Conservation (phyloP, 2,329 filamentous ascomycete genomes). For the Epicoccum nigrum region DNA sequence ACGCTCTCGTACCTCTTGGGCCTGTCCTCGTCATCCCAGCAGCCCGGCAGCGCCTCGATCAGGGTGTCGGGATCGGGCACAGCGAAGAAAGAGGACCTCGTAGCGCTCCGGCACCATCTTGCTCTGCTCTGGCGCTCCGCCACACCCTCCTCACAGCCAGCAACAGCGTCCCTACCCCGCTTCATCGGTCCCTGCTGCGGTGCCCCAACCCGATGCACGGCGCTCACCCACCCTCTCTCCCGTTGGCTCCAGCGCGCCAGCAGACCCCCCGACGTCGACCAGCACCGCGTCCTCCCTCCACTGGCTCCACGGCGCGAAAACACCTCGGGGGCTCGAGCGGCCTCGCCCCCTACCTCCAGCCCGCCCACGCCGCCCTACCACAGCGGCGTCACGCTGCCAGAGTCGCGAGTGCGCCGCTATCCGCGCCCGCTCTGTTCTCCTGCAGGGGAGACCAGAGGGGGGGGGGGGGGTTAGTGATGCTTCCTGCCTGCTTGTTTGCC, state of each 20-base stretch:
- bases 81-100: background rate
- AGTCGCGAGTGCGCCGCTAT: constrained; percentile 14
- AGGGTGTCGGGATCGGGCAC: background rate
- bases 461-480: background rate
- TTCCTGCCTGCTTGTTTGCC: no score
- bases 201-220: background rate
- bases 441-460: background rate
- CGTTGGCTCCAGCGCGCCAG: constrained; percentile 17
- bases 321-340: constrained; percentile 6
- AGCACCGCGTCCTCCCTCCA: background rate
- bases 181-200: background rate
- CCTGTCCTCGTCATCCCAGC: background rate
- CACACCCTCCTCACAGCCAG: no score
- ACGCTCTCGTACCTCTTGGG: background rate
- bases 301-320: background rate
- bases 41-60: background rate
- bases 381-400: constrained; percentile 38
- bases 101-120: background rate
- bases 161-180: no score
- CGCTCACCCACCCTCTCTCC: background rate
- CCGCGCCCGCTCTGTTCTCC: no score
- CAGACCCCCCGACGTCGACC: constrained; percentile 34
- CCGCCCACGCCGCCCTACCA: constrained; percentile 42
- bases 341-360: constrained; percentile 43
- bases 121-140: constrained; percentile 3